Evolutionary conservation across 169 alveolate genomes (phyloP).

Genomic region (Plasmodium inui): DNA sequence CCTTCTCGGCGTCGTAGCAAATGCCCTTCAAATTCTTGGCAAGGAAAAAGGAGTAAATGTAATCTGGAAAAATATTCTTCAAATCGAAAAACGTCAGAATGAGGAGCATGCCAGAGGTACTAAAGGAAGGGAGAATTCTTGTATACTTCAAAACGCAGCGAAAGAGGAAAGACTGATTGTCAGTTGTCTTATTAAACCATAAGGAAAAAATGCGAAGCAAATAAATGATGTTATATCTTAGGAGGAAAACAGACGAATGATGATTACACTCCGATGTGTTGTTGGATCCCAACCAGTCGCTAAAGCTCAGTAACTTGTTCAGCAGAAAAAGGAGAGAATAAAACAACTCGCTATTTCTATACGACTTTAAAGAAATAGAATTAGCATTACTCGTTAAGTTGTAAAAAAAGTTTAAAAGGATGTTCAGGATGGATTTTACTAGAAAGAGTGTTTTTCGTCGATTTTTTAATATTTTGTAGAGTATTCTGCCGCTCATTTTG

Average conservation of each 20-base stretch:
- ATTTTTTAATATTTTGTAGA: conserved; percentile 39
- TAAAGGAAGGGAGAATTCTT: conserved; percentile 57
- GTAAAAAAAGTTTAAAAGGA: conserved; percentile 66
- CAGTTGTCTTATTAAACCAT: conserved; percentile 74
- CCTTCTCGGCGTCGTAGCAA: conserved; percentile 13
- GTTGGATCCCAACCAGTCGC: conserved; percentile 74
- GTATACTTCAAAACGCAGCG: conserved; percentile 59
- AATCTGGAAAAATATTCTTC: conserved; percentile 45
- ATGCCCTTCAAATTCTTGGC: conserved; percentile 55
- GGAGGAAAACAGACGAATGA: conserved; percentile 55
- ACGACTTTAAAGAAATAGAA: conserved; percentile 35
- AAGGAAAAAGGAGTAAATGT: conserved; percentile 48
- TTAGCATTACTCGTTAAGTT: conserved; percentile 36
- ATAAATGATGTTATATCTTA: conserved; percentile 62
- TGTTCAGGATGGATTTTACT: conserved; percentile 48
- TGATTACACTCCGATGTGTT: conserved; percentile 71
- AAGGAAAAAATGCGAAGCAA: conserved; percentile 55
- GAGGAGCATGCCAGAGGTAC: conserved; percentile 62
- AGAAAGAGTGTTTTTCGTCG: conserved; percentile 24
- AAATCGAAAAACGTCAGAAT: conserved; percentile 51
- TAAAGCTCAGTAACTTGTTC: conserved; percentile 64
- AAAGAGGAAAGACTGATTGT: conserved; percentile 72
- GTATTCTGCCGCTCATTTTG: conserved; percentile 66
- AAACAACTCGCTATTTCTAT: conserved; percentile 63
- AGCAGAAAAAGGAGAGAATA: conserved; percentile 53